These are phyloP conservation scores for Theobroma grandiflorum DNA, from an alignment of 441 rosid species.

Conservation along the genomic window DNA sequence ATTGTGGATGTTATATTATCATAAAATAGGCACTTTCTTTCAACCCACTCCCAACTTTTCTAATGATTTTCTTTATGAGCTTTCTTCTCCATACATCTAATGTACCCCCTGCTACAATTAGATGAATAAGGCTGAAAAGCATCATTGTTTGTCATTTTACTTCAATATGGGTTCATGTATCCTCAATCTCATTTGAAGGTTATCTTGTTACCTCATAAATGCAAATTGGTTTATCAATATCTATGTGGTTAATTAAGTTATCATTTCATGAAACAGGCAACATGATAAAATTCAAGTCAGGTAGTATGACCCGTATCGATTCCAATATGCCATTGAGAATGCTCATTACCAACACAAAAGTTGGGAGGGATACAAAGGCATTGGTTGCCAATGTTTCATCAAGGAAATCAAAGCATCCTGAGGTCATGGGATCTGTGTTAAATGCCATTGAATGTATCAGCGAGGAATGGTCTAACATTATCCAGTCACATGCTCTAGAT, in stretches of 20 bases:
- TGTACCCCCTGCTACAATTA: background rate
- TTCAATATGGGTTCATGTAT: background rate
- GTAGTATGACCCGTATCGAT: constrained; percentile 62
- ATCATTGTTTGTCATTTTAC: background rate
- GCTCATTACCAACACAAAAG: constrained; percentile 91
- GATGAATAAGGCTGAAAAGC: background rate
- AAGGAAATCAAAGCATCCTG: constrained; percentile 72
- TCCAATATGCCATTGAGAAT: constrained; percentile 71
- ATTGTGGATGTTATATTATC: background rate
- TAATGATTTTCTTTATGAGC: background rate
- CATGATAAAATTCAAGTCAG: constrained; percentile 89
- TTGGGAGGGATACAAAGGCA: constrained; percentile 90
- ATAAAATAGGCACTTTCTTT: background rate
- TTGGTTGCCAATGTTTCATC: constrained; percentile 89
- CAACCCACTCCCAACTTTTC: background rate
- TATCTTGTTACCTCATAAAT: background rate
- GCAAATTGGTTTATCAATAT: background rate
- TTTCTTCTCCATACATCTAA: background rate
- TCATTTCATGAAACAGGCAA: constrained; percentile 58
- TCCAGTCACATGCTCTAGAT: constrained; percentile 63
- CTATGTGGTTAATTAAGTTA: background rate
- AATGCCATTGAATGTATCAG: constrained; percentile 86
- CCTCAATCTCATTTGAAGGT: background rate
- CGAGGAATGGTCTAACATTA: constrained; percentile 60
- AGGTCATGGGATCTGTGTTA: constrained; percentile 74